Evolutionary conservation across 2,329 filamentous ascomycete species (phyloP), one percentile per base, ranked within the genome.

Genomic region (Xylaria sp.): DNA sequence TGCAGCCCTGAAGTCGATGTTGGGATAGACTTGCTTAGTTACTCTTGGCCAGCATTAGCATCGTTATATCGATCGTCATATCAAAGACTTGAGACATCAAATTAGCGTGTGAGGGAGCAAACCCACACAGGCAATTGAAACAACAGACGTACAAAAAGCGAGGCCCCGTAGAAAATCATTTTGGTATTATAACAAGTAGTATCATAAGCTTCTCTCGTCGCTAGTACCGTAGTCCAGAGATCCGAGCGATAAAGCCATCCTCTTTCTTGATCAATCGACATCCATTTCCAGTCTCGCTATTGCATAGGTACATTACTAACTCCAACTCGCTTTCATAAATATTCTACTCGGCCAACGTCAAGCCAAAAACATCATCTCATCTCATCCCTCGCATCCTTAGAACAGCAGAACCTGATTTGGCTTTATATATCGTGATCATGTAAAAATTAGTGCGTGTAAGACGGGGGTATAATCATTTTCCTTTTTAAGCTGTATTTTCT

Each of bases 151-250:
- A 51, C 9, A 45, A 12, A 43, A 51, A 35, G 35, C 17, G 12
- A 28, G 19, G 25, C 25, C 19, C 21, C 2, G 52, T 52, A 31
- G 8, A 61, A 47, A 61, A 61, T 61, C 59, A 61, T n/a, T 57
- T 4, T 57, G 47, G 40, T 62, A 62, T 62, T 62, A 62, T 47
- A 42, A 58, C 19, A n/a, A 43, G 60, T 62, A 54, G 60, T 62
- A 62, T 58, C 60, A 58, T 61, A 53, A 57, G 40, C 31, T 46
- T n/a, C 40, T 42, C 31, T 31, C 15, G 46, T 25, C 15, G 40
- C 21, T 21, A 28, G 31, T 21, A 53, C n/a, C 4, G 28, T 31
- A 31, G 33, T 43, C 43, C 37, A 38, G 17, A 12, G 17, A 35
- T 19, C 12, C 19, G 21, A 46, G 43, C 43, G 14, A 47, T 23